phyloP scores from a whole-genome alignment of 129 eudicot genomes.

The Centrapalus pauciflorus region DNA sequence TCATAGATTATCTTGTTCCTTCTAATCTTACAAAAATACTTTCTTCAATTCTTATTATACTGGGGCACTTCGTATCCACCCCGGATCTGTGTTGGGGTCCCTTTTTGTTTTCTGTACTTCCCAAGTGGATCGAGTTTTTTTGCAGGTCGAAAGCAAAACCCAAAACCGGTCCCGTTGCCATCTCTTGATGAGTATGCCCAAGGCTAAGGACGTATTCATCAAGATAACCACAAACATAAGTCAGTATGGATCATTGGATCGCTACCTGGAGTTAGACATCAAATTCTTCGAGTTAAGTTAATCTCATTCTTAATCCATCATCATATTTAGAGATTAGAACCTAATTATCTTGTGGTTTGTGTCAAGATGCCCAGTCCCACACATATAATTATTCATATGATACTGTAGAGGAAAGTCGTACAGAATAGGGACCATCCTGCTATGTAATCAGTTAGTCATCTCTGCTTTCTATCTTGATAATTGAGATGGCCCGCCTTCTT shows the following conservation, averaged over 20 bases:
- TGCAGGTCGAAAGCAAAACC: too few species aligned
- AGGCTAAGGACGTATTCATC: neutral
- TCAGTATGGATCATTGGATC: neutral
- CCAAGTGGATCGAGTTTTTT: neutral
- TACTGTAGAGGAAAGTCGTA: slow-evolving; percentile 23
- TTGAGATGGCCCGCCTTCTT: slow-evolving; percentile 34
- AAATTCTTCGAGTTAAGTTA: neutral
- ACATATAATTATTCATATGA: slow-evolving; percentile 15
- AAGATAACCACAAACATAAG: too few species aligned
- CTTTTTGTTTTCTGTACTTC: neutral
- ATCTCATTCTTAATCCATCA: slow-evolving; percentile 4
- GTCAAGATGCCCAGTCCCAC: slow-evolving; percentile 28
- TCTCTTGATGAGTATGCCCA: neutral
- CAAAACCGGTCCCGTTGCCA: neutral
- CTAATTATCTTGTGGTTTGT: slow-evolving; percentile 7
- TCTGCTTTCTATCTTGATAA: slow-evolving; percentile 29
- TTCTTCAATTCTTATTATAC: slow-evolving; percentile 15
- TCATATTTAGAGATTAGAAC: slow-evolving; percentile 1
- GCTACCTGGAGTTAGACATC: neutral
- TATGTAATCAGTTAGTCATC: slow-evolving; percentile 10
- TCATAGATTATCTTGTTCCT: slow-evolving; percentile 29
- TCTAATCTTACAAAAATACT: slow-evolving; percentile 13
- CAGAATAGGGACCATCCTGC: slow-evolving; percentile 27
- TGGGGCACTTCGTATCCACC: neutral
- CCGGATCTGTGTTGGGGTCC: neutral